Base-by-base conservation (phyloP, 2,329 filamentous ascomycete genomes). In the Clonostachys byssicola region DNA sequence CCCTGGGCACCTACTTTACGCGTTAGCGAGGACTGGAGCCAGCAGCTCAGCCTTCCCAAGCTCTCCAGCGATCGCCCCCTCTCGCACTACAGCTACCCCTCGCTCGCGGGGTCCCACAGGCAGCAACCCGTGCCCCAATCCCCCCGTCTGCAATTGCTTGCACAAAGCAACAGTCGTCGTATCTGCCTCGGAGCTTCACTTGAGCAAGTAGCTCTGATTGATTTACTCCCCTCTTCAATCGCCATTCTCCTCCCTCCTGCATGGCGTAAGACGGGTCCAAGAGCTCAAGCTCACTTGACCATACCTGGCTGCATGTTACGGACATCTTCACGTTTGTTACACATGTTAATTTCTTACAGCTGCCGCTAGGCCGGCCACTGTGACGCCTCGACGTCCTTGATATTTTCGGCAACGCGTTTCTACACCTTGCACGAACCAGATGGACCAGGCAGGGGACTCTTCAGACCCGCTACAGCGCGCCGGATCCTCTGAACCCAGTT, bases 401-500 rank as follows among this genome's bases (percentile, higher is more conserved):
- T 67, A 36, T 36, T 33, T 17, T 30, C 23, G 64, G 66, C 68
- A 63, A 64, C 60, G 61, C 63, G 59, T 63, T 59, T 58, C 59
- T 55, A 58, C 55, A 51, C 54, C 58, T 59, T 61, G 59, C 62
- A 61, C 61, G 65, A 70, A 62, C 67, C 75, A 71, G 70, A 80
- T 80, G 77, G 76, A 78, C 71, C 72, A 67, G 63, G 66, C 70
- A 62, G 69, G 71, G 60, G 69, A 59, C 59, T 67, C 71, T 54
- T 65, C 68, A 60, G 74, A 79, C 66, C 68, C 70, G 64, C 73
- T 68, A 73, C 77, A 80, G 69, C 77, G 78, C 66, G 75, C 77
- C 60, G 71, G 73, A 66, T 84, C 80, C 58, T 77, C 78, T 65
- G 82, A 86, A 70, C 77, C 79, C 63, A 75, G 74, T 64, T 78